Evolutionary conservation across 306 rosid genomes (phyloP), one percentile per base, ranked within the genome.

Genomic region (Abrus pulchellus): DNA sequence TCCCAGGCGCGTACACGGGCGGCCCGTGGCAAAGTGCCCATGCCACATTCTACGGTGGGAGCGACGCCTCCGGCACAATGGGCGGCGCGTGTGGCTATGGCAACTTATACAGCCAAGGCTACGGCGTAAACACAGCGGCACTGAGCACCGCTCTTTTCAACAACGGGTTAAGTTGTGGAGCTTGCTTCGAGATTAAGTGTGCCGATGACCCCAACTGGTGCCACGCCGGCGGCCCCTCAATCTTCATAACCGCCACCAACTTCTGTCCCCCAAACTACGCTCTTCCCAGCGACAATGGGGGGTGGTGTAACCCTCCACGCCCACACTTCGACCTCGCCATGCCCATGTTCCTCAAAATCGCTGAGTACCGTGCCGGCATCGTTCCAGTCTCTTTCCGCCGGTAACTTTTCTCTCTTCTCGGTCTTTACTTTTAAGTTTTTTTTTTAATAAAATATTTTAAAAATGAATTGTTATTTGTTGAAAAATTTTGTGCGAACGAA

Each of bases 61-160:
- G 81, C 53, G 97, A 92, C 60, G 98, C 98, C 83, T 86, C 98
- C 3, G 98, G 98, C 61, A 94, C 98, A 44, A 94, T 94, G 98
- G 97, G 95, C 1, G 98, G 98, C 5, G 98, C 98, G 0, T 94
- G 98, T 48, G 98, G 98, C 1, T 94, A 94, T 14, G 95, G 95
- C 2, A 94, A 94, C 53, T 67, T 94, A 50, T 94, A 92, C 71
- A 92, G 95, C 80, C 92, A 94, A 59, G 98, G 98, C 7, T 94
- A 94, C 38, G 98, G 98, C 0, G 90, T 87, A 6, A 92, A 79
- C 90, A 94, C 97, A 0, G 98, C 97, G 41, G 98, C 97, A 10
- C 83, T 94, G 32, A 94, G 98, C 88, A 94, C 97, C 0, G 97
- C 92, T 0, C 80, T 93, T 34, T 93, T 93, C 84, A 91, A 91